Evolutionary conservation across 2,329 filamentous ascomycete genomes (phyloP), one percentile per base, ranked within the genome.

Genomic region (Trichoderma polysporum): DNA sequence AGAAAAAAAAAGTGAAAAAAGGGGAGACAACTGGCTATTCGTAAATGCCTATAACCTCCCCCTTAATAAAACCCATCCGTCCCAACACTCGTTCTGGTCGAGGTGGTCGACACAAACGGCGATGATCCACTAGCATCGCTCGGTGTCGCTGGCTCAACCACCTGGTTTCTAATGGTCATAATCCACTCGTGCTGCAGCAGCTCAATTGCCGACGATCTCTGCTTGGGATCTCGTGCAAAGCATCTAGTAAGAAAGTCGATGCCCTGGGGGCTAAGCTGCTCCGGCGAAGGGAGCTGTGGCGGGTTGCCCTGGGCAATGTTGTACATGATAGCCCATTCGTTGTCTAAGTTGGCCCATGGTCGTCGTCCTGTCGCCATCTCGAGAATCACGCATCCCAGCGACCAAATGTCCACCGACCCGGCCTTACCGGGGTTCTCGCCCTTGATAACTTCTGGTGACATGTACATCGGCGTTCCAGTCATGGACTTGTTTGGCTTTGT

Each of bases 291-390:
- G 66, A 97, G 84, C 76, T 93, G 90, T 6, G 95, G 95, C 57
- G 93, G 91, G 73, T 97, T 97, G 70, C 95, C 95, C 76, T 97
- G 94, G 1, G 95, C 95, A 75, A 99, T 99, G 82, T 98, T 98
- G 85, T 97, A 99, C 95, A 99, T 99, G 81, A 99, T 98, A 49
- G 95, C 95, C 93, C 94, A 99, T 79, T 99, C 95, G 76, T 99
- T 99, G 81, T 99, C 95, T 54, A 98, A 88, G 70, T 90, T 93
- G 29, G 93, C 93, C 95, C 95, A 99, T 1, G 95, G 95, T 17
- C 94, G 89, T 69, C 93, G 88, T 22, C 95, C 95, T 0, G 95
- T 99, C 3, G 93, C 93, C 94, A 99, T 98, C 79, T 99, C 95
- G 49, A 97, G 86, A 71, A 99, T 92, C 41, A 99, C 95, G 76